These are phyloP conservation scores for Cytospora piceae DNA, from an alignment of 2,329 filamentous ascomycete genomes.

Conservation along the genomic window DNA sequence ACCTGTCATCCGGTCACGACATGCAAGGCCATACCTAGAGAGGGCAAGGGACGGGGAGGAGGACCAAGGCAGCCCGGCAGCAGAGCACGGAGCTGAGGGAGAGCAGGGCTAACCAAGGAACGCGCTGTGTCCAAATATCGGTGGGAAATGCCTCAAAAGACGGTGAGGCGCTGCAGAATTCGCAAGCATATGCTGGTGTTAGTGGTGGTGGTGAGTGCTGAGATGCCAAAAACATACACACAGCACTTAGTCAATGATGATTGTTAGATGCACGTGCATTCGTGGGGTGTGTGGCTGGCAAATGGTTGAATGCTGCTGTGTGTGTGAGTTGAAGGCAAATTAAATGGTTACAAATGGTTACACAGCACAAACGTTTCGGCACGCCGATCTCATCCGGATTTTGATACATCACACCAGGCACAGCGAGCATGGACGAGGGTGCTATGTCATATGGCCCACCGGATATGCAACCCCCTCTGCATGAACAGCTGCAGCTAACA, in stretches of 20 bases:
- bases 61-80: not conserved
- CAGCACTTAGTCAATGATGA: not conserved
- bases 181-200: not conserved
- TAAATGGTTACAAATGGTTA: not conserved
- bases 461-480: not conserved
- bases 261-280: not conserved
- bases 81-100: conserved; percentile 48
- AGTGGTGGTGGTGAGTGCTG: not conserved
- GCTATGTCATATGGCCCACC: not conserved
- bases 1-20: conserved; percentile 1
- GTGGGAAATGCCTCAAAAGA: conserved; percentile 47
- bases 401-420: not conserved
- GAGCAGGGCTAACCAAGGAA: conserved; percentile 53
- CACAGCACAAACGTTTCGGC: too few relatives aligned
- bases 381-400: too few relatives aligned
- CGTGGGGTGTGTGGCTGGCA: too few relatives aligned
- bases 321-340: too few relatives aligned
- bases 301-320: too few relatives aligned
- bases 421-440: not conserved
- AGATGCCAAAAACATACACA: not conserved
- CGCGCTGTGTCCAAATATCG: conserved; percentile 42
- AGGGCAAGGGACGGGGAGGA: not conserved
- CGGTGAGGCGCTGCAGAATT: conserved; percentile 33
- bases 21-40: conserved; percentile 6
- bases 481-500: not conserved